phyloP scores from a whole-genome alignment of 768 basidiomycete genomes.

The Tylopilus rubrobrunneus region DNA sequence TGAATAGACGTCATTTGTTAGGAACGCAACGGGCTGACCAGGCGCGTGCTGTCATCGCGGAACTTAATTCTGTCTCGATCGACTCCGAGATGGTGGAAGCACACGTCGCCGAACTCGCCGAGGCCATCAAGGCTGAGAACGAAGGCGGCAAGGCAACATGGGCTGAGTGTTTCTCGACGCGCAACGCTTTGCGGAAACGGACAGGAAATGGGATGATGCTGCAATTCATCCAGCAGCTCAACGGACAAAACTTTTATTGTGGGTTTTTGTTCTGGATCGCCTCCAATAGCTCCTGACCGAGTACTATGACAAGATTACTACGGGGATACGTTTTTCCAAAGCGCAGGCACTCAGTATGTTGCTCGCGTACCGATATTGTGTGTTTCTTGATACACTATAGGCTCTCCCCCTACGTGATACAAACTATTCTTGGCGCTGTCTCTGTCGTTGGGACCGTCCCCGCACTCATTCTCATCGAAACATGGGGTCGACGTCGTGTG shows the following conservation, averaged over 20 bases:
- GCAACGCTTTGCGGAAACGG: slow-evolving; percentile 17
- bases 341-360: slow-evolving; percentile 58
- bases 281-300: background rate
- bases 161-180: slow-evolving; percentile 15
- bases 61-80: slow-evolving; percentile 11
- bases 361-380: background rate
- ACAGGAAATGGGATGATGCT: slow-evolving; percentile 16
- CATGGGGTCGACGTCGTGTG: slow-evolving; percentile 67
- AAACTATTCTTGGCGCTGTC: slow-evolving; percentile 67
- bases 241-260: slow-evolving; percentile 18
- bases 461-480: slow-evolving; percentile 64
- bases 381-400: slow-evolving; percentile 21
- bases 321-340: slow-evolving; percentile 33
- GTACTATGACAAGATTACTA: slow-evolving; percentile 9
- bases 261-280: background rate
- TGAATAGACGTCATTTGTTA: slow-evolving; percentile 10
- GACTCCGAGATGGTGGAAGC: slow-evolving; percentile 12
- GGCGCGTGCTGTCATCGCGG: slow-evolving; percentile 12
- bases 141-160: slow-evolving; percentile 15
- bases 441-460: slow-evolving; percentile 72
- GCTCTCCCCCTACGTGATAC: slow-evolving; percentile 66
- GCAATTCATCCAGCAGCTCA: slow-evolving; percentile 15
- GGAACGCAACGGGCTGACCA: background rate
- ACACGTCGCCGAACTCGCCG: slow-evolving; percentile 12
- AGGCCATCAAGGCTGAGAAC: slow-evolving; percentile 15